Evolutionary conservation across 2,329 filamentous ascomycete genomes (phyloP).

Genomic region (Alternaria ventricosa): DNA sequence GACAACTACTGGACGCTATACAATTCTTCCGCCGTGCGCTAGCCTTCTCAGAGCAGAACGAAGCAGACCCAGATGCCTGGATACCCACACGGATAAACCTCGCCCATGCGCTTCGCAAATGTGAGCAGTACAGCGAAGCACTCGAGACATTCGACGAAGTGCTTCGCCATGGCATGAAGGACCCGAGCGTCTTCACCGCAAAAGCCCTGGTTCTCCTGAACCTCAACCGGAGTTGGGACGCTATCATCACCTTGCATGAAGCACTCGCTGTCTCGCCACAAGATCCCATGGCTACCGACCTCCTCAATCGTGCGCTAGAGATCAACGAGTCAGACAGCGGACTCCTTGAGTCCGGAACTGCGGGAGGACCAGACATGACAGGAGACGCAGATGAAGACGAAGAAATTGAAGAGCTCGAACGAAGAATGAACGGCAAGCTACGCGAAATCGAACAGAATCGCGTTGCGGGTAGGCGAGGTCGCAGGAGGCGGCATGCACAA

Average conservation of each 20-base stretch:
- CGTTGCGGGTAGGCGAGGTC: constrained; percentile 64
- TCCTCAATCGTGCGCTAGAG: constrained; percentile 71
- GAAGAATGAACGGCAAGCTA: constrained; percentile 59
- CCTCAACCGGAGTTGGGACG: constrained; percentile 74
- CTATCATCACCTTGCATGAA: constrained; percentile 83
- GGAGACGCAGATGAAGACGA: constrained; percentile 27
- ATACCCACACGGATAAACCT: constrained; percentile 86
- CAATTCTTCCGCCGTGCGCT: constrained; percentile 80
- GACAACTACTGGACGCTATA: constrained; percentile 75
- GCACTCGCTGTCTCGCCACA: constrained; percentile 79
- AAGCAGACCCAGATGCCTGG: constrained; percentile 82
- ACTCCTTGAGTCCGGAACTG: not conserved
- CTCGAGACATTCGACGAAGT: constrained; percentile 87
- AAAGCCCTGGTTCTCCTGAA: constrained; percentile 87
- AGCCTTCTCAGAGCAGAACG: constrained; percentile 77
- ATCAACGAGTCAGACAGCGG: constrained; percentile 47
- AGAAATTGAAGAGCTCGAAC: constrained; percentile 61
- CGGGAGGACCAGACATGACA: not conserved
- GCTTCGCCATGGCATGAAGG: constrained; percentile 79
- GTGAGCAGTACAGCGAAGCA: constrained; percentile 72
- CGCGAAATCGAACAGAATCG: constrained; percentile 53
- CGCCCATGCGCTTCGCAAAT: constrained; percentile 81
- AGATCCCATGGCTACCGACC: constrained; percentile 80
- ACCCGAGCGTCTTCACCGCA: constrained; percentile 77
- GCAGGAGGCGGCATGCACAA: constrained; percentile 53